Evolutionary conservation across 2,329 filamentous ascomycete genomes (phyloP), one percentile per base, ranked within the genome.

Genomic region (Beauveria bassiana): DNA sequence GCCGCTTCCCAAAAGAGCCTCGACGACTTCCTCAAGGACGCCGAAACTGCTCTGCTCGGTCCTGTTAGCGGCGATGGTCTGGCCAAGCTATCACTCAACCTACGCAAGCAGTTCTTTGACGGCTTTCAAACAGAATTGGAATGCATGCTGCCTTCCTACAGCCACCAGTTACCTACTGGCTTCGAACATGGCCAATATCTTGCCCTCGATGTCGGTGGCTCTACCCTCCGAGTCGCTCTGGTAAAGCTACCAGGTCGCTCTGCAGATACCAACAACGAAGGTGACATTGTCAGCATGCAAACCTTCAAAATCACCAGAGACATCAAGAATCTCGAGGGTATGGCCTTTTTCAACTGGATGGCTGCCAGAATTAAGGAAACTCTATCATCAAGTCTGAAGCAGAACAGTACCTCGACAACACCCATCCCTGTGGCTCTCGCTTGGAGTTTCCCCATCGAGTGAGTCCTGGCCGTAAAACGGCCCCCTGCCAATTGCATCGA

Each of bases 361-460:
- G 86, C 85, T 0, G 75, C 77, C 47, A 80, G 78, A 64, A 86
- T 88, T 66, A 70, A 75, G 57, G 81, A 86, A 54, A 85, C 84
- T 1, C 73, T 88, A 12, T 72, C 75, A 7, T 74, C 74, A 49
- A 79, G 78, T 20, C 68, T 75, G 24, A 73, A 75, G 50, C 70
- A 72, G 3, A 72, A 70, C 24, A 70, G 74, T 62, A 70, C 66
- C 49, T 68, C 71, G 5, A 74, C 76, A 26, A 71, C 75, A 2
- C 78, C 81, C 31, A 73, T 88, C 57, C 80, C 80, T 9, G 77
- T 87, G 74, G 85, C 85, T 1, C 71, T 88, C 64, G 83, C 86
- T 6, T 89, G 86, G 85, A 88, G 86, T 62, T 89, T 89, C 66
- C 86, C 86, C 28, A 84, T 89, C 50, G 83, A 88, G 85, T 87